phyloP scores from a whole-genome alignment of 768 basidiomycete species.

The Royoungia palumana region DNA sequence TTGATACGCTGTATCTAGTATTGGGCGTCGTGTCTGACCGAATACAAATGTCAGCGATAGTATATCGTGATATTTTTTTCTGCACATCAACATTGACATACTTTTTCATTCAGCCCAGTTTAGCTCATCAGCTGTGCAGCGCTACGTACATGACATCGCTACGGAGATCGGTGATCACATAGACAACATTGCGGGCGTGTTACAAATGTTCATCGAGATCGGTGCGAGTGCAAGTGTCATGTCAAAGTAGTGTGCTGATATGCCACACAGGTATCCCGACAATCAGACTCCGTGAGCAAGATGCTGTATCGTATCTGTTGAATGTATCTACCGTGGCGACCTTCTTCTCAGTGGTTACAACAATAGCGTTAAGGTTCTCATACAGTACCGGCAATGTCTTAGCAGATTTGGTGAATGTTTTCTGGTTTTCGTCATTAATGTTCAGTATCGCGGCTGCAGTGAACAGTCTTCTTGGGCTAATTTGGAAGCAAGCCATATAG shows the following conservation, averaged over 20 bases:
- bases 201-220: constrained; percentile 52
- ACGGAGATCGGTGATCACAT: constrained; percentile 53
- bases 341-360: constrained; percentile 56
- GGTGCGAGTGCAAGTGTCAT: constrained; percentile 35
- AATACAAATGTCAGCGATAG: constrained; percentile 41
- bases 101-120: constrained; percentile 42
- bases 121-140: constrained; percentile 48
- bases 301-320: constrained; percentile 45
- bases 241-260: constrained; percentile 24
- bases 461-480: constrained; percentile 49
- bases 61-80: not conserved
- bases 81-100: constrained; percentile 6
- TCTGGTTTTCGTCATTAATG: constrained; percentile 54
- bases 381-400: constrained; percentile 36
- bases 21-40: constrained; percentile 49
- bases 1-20: constrained; percentile 35
- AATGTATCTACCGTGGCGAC: constrained; percentile 53
- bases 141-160: constrained; percentile 52
- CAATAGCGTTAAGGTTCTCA: constrained; percentile 48
- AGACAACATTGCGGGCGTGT: constrained; percentile 48
- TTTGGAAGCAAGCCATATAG: constrained; percentile 60
- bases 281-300: constrained; percentile 52
- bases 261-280: constrained; percentile 47
- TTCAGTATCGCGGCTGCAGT: constrained; percentile 55
- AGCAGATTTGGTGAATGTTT: constrained; percentile 44